phyloP scores from a whole-genome alignment of 495 filamentous ascomycete genomes.

The Immersiella caudata region DNA sequence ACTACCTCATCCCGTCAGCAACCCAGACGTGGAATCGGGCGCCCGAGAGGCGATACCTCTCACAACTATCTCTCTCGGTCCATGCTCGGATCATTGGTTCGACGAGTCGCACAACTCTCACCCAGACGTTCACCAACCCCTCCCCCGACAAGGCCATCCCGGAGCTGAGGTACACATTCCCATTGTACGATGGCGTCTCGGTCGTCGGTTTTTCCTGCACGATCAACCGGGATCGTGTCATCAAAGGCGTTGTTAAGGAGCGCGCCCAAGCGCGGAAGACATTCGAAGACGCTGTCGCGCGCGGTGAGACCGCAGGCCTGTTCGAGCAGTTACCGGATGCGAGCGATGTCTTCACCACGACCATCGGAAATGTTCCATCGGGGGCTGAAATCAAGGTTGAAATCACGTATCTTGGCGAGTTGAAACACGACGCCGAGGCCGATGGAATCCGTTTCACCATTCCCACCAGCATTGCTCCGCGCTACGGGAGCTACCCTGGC shows the following conservation, averaged over 20 bases:
- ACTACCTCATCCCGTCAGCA: conserved; percentile 21
- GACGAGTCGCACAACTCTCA: conserved; percentile 60
- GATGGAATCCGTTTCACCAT: conserved; percentile 68
- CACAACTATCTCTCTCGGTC: conserved; percentile 53
- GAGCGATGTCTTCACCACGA: conserved; percentile 65
- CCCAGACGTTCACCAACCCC: conserved; percentile 63
- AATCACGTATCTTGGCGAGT: conserved; percentile 66
- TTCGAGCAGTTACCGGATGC: conserved; percentile 61
- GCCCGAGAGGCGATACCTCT: conserved; percentile 47
- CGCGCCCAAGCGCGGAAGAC: conserved; percentile 56
- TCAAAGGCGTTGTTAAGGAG: conserved; percentile 65
- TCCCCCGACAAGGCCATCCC: conserved; percentile 41
- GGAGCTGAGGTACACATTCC: conserved; percentile 64
- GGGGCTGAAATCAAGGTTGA: conserved; percentile 55
- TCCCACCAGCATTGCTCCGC: conserved; percentile 62
- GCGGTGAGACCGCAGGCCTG: conserved; percentile 63
- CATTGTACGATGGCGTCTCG: conserved; percentile 67
- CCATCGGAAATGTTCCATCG: conserved; percentile 64
- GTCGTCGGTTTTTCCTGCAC: conserved; percentile 64
- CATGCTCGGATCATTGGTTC: conserved; percentile 58
- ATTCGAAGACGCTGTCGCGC: conserved; percentile 57
- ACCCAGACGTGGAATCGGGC: neutral
- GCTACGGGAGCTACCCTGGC: conserved; percentile 58
- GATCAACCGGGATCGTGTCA: conserved; percentile 49
- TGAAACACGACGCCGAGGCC: conserved; percentile 65